Evolutionary conservation across 495 filamentous ascomycete genomes (phyloP).

Genomic region (Penicillium subrubescens): DNA sequence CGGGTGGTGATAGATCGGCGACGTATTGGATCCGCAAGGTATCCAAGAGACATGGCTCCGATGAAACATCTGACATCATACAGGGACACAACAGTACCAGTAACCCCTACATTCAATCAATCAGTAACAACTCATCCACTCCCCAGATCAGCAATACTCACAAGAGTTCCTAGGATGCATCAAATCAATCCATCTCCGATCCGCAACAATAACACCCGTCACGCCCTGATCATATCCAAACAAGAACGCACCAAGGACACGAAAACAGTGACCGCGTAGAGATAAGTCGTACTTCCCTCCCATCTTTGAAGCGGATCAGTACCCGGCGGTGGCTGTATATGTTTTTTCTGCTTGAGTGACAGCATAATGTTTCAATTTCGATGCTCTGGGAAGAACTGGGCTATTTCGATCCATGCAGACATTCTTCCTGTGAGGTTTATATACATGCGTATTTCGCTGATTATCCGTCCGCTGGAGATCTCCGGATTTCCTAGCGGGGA

Average conservation of each 20-base stretch:
- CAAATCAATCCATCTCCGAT: background rate
- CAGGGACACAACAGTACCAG: conserved; percentile 41
- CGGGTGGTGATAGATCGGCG: background rate
- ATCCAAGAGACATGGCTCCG: conserved; percentile 65
- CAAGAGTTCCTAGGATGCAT: background rate
- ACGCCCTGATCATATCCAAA: background rate
- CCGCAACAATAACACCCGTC: background rate
- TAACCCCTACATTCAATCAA: conserved; percentile 18
- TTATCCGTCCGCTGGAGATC: background rate
- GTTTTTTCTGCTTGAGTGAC: background rate
- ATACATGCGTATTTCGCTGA: background rate
- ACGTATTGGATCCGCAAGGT: conserved; percentile 73
- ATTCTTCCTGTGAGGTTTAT: background rate
- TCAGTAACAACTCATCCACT: background rate
- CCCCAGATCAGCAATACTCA: background rate
- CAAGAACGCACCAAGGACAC: background rate
- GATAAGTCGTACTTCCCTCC: background rate
- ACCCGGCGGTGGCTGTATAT: background rate
- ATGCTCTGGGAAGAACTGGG: background rate
- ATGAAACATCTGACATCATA: conserved; percentile 62
- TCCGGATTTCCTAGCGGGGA: background rate
- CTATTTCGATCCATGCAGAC: background rate
- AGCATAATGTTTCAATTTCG: background rate
- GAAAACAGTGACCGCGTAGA: background rate
- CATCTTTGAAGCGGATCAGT: background rate